Evolutionary conservation across 331 rosid species (phyloP).

Genomic region (Acacia concinna): DNA sequence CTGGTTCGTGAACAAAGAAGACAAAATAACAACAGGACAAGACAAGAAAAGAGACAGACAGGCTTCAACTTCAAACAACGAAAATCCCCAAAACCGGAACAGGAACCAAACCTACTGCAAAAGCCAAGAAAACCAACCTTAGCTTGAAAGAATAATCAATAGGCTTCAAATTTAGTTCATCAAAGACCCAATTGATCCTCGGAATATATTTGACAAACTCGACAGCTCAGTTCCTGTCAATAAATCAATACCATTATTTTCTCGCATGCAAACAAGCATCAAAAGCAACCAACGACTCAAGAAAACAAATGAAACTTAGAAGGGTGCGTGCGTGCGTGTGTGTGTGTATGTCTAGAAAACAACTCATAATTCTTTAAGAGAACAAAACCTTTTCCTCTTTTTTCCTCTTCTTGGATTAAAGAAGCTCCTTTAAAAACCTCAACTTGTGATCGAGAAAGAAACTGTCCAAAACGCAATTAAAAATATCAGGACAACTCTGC

Average conservation of each 20-base stretch:
- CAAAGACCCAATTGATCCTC: constrained; percentile 19
- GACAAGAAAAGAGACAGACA: neutral
- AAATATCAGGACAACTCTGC: constrained; percentile 15
- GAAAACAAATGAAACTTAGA: constrained; percentile 25
- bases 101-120: constrained; percentile 9
- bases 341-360: neutral
- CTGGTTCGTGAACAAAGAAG: neutral
- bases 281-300: constrained; percentile 38
- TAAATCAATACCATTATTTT: constrained; percentile 24
- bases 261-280: constrained; percentile 34
- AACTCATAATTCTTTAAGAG: constrained; percentile 5
- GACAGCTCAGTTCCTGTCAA: neutral
- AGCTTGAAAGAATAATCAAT: constrained; percentile 33
- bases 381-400: neutral
- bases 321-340: too few species aligned
- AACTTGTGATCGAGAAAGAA: constrained; percentile 28
- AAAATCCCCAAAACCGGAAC: constrained; percentile 20
- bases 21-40: neutral
- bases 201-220: constrained; percentile 27
- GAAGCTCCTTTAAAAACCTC: constrained; percentile 31
- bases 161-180: constrained; percentile 29
- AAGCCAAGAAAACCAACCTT: constrained; percentile 29
- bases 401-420: neutral
- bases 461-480: neutral
- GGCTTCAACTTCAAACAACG: constrained; percentile 21